These are phyloP conservation scores for Metarhizium anisopliae DNA, from an alignment of 2,329 filamentous ascomycete species.

Conservation along the genomic window DNA sequence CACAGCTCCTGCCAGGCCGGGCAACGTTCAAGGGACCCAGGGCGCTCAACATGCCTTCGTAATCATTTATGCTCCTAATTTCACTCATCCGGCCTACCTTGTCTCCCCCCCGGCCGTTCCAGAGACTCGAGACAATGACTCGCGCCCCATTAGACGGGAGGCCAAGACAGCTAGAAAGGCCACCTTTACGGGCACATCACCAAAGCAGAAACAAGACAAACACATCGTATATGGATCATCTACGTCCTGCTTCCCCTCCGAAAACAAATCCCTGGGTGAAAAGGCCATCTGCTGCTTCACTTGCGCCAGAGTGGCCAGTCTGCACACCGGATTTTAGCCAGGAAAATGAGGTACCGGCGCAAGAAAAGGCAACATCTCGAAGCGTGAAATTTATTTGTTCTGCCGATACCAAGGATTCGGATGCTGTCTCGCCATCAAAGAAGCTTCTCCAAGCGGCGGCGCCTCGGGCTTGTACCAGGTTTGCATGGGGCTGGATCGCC, in stretches of 20 bases:
- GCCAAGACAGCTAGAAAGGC: neutral
- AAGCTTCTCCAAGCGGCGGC: slow-evolving; percentile 18
- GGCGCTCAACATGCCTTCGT: neutral
- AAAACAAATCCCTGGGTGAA: slow-evolving; percentile 23
- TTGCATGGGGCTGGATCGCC: neutral
- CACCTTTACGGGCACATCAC: slow-evolving; percentile 18
- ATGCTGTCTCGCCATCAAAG: slow-evolving; percentile 7
- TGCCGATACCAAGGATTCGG: neutral
- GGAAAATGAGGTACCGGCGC: neutral
- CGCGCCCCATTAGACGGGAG: neutral
- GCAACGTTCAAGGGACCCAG: neutral
- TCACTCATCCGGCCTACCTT: neutral
- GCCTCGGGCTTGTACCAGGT: slow-evolving; percentile 18
- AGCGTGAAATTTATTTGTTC: neutral
- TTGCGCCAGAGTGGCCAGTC: neutral
- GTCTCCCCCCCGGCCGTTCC: neutral
- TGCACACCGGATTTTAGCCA: no score
- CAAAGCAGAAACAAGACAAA: neutral
- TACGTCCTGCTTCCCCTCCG: slow-evolving; percentile 24
- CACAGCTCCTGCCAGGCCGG: neutral
- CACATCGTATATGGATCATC: slow-evolving; percentile 1
- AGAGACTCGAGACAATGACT: neutral
- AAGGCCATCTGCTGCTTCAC: neutral
- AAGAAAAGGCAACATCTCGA: neutral
- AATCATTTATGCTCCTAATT: neutral